Evolutionary conservation across 805 yeast species (phyloP), one percentile per base, ranked within the genome.

Genomic region (Myxozyma monticola): DNA sequence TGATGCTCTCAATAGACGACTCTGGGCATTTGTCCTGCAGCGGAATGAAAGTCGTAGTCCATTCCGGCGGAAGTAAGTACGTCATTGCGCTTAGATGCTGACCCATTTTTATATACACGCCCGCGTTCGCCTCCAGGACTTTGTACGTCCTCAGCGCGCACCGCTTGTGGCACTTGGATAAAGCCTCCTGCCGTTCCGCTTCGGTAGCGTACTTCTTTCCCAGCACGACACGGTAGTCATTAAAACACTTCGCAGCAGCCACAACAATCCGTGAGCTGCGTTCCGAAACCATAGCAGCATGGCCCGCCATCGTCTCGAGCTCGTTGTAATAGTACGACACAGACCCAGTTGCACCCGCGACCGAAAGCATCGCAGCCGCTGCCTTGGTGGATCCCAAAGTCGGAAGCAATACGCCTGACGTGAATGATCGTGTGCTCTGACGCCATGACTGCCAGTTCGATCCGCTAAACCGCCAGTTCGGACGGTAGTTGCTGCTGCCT

Each of bases 21-120:
- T 76, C 73, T 0, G 99, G 98, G 65, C 98, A 91, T 63, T 79
- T 78, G 61, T 90, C 96, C 64, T 91, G 98, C 45, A 93, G 71
- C 1, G 96, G 96, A 29, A 84, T 75, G 96, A 93, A 93, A 0
- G 98, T 83, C 14, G 81, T 80, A 0, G 98, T 91, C 99, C 99
- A 93, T 68, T 93, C 96, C 3, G 71, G 73, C 0, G 99, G 99
- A 42, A 93, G 71, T 28, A 93, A 71, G 68, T 93, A 93, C 0
- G 96, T 87, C 78, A 93, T 76, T 0, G 98, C 98, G 35, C 90
- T 79, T 10, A 93, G 72, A 65, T 93, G 99, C 66, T 93, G 99
- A 10, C 99, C 99, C 37, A 93, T 71, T 67, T 93, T 93, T 67
- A 93, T 93, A 67, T 84, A 93, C 6, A 93, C 76, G 1, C 99